phyloP scores from a whole-genome alignment of 2,329 filamentous ascomycete species.

The Nemania abortiva region DNA sequence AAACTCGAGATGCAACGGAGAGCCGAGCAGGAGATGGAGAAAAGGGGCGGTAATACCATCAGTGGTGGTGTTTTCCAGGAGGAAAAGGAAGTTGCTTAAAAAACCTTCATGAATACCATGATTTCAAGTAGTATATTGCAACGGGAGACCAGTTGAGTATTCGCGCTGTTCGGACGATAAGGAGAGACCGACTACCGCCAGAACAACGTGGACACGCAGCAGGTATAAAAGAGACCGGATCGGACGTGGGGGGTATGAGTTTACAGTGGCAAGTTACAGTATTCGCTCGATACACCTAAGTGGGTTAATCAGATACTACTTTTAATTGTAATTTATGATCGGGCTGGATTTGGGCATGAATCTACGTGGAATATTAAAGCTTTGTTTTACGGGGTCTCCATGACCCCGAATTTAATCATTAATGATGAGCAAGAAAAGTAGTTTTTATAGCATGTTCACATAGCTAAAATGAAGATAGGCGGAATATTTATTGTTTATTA shows the following conservation, averaged over 20 bases:
- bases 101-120: neutral
- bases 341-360: neutral
- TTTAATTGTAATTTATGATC: neutral
- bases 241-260: neutral
- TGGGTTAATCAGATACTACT: neutral
- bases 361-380: neutral
- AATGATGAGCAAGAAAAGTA: neutral
- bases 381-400: neutral
- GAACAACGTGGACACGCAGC: neutral
- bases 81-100: conserved; percentile 22
- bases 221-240: neutral
- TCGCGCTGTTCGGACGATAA: neutral
- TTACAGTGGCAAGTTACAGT: neutral
- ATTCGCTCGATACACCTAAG: neutral
- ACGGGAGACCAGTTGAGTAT: neutral
- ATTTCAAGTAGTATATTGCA: neutral
- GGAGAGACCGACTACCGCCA: neutral
- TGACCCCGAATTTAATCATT: neutral
- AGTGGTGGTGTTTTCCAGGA: neutral
- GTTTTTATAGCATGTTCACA: too few relatives aligned
- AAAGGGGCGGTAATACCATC: neutral
- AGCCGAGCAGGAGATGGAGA: conserved; percentile 53
- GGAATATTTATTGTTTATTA: neutral
- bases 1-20: conserved; percentile 61
- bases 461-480: too few relatives aligned